Evolutionary conservation across 2,329 filamentous ascomycete species (phyloP).

Genomic region (Sarocladium kiliense): DNA sequence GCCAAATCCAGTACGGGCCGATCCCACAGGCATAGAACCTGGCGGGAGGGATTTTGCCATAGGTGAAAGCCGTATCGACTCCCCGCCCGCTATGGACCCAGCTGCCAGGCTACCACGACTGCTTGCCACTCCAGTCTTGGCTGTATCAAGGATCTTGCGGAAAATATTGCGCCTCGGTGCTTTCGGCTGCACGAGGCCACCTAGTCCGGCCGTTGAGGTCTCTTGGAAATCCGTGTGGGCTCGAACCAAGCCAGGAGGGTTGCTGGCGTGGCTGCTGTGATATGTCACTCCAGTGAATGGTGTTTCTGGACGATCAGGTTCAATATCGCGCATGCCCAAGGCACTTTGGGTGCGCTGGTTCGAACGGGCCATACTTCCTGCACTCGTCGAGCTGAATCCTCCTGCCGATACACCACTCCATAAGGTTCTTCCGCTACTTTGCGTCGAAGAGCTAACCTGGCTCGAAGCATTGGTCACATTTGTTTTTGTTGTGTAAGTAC

Average conservation of each 20-base stretch:
- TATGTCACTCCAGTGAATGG: conserved; percentile 79
- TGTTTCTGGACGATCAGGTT: conserved; percentile 52
- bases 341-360: conserved; percentile 62
- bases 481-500: conserved; percentile 86
- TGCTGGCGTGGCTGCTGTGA: conserved; percentile 78
- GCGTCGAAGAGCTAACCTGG: conserved; percentile 67
- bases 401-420: conserved; percentile 94
- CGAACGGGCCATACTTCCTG: conserved; percentile 82
- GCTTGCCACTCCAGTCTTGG: conserved; percentile 88
- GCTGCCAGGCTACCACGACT: conserved; percentile 79
- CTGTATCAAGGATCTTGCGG: conserved; percentile 90
- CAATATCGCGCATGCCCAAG: conserved; percentile 54
- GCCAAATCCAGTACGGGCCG: conserved; percentile 40
- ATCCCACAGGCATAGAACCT: conserved; percentile 17
- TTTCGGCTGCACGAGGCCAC: conserved; percentile 72
- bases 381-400: conserved; percentile 90
- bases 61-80: conserved; percentile 36
- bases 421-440: conserved; percentile 75
- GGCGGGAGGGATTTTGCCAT: conserved; percentile 36
- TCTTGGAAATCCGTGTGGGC: conserved; percentile 63
- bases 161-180: conserved; percentile 85
- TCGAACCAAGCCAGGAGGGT: conserved; percentile 36
- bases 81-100: conserved; percentile 31
- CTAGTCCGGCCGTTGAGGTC: conserved; percentile 64
- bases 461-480: conserved; percentile 77